Evolutionary conservation across 352 stramenopile species (phyloP).

Genomic region (Lagenidium giganteum): DNA sequence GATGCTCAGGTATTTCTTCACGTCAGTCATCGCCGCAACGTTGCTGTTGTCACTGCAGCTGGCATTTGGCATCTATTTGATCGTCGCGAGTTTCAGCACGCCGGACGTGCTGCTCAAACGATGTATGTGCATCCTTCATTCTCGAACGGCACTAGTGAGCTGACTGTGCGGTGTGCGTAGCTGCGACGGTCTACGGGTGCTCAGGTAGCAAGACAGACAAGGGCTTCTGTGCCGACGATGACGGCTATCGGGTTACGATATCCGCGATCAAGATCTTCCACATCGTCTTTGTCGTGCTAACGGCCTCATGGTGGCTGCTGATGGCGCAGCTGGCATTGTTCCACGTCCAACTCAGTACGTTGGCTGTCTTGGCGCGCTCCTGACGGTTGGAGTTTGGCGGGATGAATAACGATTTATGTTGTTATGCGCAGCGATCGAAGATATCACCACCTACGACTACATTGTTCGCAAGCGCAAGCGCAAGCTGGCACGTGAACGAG

Average conservation of each 20-base stretch:
- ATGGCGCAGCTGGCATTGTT: constrained; percentile 78
- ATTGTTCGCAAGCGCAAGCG: constrained; percentile 82
- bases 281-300: constrained; percentile 53
- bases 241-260: constrained; percentile 53
- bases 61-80: constrained; percentile 53
- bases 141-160: constrained; percentile 1
- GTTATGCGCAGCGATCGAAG: constrained; percentile 53
- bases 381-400: too few species aligned
- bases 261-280: constrained; percentile 58
- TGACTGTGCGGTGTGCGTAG: constrained; percentile 6
- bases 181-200: constrained; percentile 65
- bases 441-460: constrained; percentile 86
- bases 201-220: constrained; percentile 28
- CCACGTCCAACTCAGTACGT: constrained; percentile 81
- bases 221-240: constrained; percentile 41
- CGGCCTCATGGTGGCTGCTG: constrained; percentile 70
- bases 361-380: neutral
- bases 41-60: constrained; percentile 67
- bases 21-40: constrained; percentile 59
- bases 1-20: constrained; percentile 50
- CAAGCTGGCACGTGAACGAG: constrained; percentile 52
- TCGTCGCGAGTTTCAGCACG: constrained; percentile 45
- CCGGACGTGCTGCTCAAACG: constrained; percentile 29
- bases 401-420: too few species aligned
- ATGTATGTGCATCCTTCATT: constrained; percentile 19